A percentile compares a stretch with the other conserved stretches of the same genome.
These are phyloP conservation scores for Brachypodium distachyon DNA, from an alignment of 202 grass and related monocot species.

Conservation along the genomic window DNA sequence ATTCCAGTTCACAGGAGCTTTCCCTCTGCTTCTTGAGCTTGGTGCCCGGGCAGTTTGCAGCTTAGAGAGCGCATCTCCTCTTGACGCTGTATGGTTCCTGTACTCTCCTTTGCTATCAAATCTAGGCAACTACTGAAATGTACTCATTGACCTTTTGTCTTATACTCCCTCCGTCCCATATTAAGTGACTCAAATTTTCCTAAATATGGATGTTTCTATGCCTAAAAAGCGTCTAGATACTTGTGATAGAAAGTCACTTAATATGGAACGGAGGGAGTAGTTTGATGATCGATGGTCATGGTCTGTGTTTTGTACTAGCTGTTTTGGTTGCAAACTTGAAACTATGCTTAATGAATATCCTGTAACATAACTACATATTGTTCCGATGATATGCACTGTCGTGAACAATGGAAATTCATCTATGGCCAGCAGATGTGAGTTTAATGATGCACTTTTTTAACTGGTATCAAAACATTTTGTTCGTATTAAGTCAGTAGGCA, in stretches of 20 bases:
- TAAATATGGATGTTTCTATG: no score
- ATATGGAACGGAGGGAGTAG: no score
- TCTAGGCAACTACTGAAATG: neutral
- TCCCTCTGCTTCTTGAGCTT: slow-evolving; percentile 67
- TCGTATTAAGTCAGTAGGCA: neutral
- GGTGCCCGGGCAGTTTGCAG: slow-evolving; percentile 56
- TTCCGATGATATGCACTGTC: neutral
- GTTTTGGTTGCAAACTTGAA: neutral
- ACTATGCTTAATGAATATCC: neutral
- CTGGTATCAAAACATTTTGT: neutral
- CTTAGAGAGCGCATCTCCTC: slow-evolving; percentile 64
- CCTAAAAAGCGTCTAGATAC: no score
- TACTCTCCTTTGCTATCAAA: neutral
- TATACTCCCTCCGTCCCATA: no score
- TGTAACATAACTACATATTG: neutral
- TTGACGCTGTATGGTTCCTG: slow-evolving; percentile 54
- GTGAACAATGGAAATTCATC: neutral
- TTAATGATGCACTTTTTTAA: neutral
- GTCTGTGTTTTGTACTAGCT: neutral
- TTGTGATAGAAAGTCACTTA: no score
- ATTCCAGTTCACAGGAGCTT: slow-evolving; percentile 77
- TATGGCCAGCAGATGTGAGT: neutral
- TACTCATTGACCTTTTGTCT: neutral
- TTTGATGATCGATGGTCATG: no score
- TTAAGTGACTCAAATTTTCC: no score